Evolutionary conservation across 2,329 filamentous ascomycete species (phyloP), one percentile per base, ranked within the genome.

Genomic region (Trichoderma simmonsii): DNA sequence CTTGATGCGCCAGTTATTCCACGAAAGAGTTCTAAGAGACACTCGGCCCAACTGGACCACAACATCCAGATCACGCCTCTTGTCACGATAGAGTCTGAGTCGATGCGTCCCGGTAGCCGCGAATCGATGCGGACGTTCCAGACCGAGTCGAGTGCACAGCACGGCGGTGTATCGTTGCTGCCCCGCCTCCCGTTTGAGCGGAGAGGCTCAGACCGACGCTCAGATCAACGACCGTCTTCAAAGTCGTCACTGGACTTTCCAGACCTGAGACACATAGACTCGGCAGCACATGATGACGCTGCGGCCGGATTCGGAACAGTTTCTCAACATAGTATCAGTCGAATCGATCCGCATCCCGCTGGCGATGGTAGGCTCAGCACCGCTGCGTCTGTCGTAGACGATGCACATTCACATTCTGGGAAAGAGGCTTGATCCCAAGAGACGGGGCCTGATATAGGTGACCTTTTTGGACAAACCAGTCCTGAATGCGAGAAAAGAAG

Each of bases 1-100:
- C 64, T 81, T 70, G 77, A 82, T n/a, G 76, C 85, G 4, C 89
- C 90, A 0, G 84, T 86, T 8, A 87, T 94, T 36, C 92, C 93
- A 3, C 86, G 92, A 34, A 93, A 91, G 81, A 94, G 91, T 78
- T 94, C 92, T 0, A 90, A 90, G 78, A 86, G 91, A 72, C 82
- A 86, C 72, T 89, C 88, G 2, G 82, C 34, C 24, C 7, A 69
- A 21, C 80, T 79, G n/a, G 77, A 81, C 28, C 78, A 51, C 51
- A 71, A 74, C 70, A 75, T 76, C 34, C 79, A 79, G 14, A 75
- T 80, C 26, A 79, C 81, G 9, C 82, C 83, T 26, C 77, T 84
- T 56, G 81, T 80, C 67, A 43, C 81, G n/a, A 72, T 74, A 24
- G 72, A 73, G 74, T 77, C 71, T 64, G 39, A 69, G 75, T 56